phyloP scores from a whole-genome alignment of 352 stramenopile genomes.

The Thalassiosira mediterranea region DNA sequence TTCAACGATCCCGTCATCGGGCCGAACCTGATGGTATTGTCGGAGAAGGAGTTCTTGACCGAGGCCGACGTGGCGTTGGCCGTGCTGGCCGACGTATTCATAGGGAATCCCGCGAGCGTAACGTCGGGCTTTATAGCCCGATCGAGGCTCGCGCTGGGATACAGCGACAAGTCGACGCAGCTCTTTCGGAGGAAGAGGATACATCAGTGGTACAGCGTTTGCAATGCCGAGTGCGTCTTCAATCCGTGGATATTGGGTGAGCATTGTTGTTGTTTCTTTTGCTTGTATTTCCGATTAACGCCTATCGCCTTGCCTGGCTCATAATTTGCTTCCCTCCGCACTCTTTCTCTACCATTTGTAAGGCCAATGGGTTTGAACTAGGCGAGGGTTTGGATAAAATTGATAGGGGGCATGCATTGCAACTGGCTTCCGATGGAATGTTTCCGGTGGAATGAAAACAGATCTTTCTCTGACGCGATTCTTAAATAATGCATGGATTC shows the following conservation, averaged over 20 bases:
- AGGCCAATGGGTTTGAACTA: too few relatives aligned
- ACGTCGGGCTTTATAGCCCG: conserved; percentile 13
- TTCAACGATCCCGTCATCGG: conserved; percentile 18
- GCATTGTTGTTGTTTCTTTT: too few relatives aligned
- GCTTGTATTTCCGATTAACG: too few relatives aligned
- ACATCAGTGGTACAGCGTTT: conserved; percentile 16
- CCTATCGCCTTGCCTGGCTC: too few relatives aligned
- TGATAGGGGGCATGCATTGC: too few relatives aligned
- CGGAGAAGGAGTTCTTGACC: not conserved
- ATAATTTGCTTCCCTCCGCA: too few relatives aligned
- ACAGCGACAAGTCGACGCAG: conserved; percentile 2
- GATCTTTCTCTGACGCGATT: too few relatives aligned
- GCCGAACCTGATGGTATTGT: conserved; percentile 16
- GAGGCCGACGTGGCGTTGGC: conserved; percentile 14
- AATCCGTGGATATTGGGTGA: conserved; percentile 30
- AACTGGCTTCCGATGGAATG: too few relatives aligned
- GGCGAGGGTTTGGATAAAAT: too few relatives aligned
- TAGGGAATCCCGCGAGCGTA: conserved; percentile 16
- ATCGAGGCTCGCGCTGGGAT: conserved; percentile 20
- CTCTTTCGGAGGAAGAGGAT: conserved; percentile 1
- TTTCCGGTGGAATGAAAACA: too few relatives aligned
- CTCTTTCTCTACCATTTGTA: too few relatives aligned
- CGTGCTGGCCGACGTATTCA: conserved; percentile 24
- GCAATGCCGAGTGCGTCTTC: conserved; percentile 30
- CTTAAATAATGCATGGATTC: too few relatives aligned